Base-by-base conservation (phyloP, 306 rosid genomes). In the Ormosia emarginata region DNA sequence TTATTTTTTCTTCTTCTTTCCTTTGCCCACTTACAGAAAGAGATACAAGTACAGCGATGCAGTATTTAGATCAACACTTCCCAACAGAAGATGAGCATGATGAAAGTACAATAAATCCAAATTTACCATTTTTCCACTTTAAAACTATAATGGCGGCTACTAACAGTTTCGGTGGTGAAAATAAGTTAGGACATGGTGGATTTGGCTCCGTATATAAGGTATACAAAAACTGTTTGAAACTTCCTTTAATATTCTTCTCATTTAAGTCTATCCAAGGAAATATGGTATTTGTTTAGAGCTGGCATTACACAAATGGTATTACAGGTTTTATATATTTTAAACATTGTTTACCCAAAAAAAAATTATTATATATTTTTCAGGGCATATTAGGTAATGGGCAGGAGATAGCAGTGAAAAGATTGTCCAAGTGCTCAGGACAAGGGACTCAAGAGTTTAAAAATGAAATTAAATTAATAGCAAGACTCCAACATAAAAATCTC, bases 171-270 rank as follows among this genome's bases (percentile, higher is more conserved):
- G 57, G 74, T 65, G 1, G n/a, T 0, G 74, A 64, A 18, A 87
- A 86, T 59, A 85, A 87, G 83, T 82, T 90, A 58, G 92, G 94
- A 15, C 86, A 90, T 72, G 94, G 92, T 15, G 92, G 94, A 12
- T 88, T 90, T 75, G 94, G 94, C 46, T 47, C 82, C 8, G 90
- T 90, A 59, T 90, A 87, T 40, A n/a, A n/a, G n/a, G n/a, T n/a
- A n/a, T n/a, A n/a, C n/a, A n/a, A n/a, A n/a, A n/a, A n/a, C n/a
- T n/a, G n/a, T n/a, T n/a, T n/a, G n/a, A n/a, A n/a, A n/a, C n/a
- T n/a, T n/a, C n/a, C n/a, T n/a, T n/a, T n/a, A n/a, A n/a, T n/a
- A n/a, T n/a, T n/a, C n/a, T n/a, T n/a, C n/a, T n/a, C n/a, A n/a
- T n/a, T n/a, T n/a, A n/a, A n/a, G n/a, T n/a, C n/a, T n/a, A n/a